Percentiles rank a stretch among this genome's conserved stretches.
Conservation (phyloP, 805 yeast species). For the Ogataea henricii region DNA sequence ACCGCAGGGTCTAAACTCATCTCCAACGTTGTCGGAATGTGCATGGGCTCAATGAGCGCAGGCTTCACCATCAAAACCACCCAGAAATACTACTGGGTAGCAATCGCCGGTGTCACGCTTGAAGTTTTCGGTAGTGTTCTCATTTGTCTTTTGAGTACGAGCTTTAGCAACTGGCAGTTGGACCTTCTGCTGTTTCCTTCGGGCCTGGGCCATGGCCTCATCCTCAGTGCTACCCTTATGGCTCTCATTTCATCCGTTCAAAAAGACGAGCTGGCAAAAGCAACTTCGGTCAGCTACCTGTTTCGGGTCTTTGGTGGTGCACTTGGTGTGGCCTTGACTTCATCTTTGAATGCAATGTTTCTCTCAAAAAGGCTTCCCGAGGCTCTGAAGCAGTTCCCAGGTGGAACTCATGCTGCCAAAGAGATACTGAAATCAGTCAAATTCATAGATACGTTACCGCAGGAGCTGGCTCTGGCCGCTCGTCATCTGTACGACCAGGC, state of each 20-base stretch:
- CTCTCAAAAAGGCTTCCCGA: not conserved
- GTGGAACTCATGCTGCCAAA: not conserved
- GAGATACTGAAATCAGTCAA: not conserved
- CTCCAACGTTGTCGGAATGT: not conserved
- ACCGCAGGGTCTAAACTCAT: not conserved
- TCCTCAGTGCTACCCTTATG: not conserved
- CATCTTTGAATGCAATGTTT: not conserved
- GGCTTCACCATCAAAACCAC: not conserved
- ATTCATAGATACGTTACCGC: not conserved
- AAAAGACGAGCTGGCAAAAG: not conserved
- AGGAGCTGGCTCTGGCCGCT: not conserved
- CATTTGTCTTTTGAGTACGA: not conserved
- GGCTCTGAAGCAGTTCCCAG: not conserved
- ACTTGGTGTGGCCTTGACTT: not conserved
- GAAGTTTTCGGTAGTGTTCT: not conserved
- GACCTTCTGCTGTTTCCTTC: not conserved
- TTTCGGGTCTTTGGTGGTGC: not conserved
- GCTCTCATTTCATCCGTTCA: not conserved
- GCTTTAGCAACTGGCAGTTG: not conserved
- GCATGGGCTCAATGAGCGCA: conserved; percentile 1
- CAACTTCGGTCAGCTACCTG: not conserved
- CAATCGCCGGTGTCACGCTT: not conserved
- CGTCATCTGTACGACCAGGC: not conserved
- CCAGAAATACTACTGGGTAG: not conserved
- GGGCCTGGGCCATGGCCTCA: not conserved